phyloP scores from a whole-genome alignment of 306 rosid species.

The Casuarina glauca region DNA sequence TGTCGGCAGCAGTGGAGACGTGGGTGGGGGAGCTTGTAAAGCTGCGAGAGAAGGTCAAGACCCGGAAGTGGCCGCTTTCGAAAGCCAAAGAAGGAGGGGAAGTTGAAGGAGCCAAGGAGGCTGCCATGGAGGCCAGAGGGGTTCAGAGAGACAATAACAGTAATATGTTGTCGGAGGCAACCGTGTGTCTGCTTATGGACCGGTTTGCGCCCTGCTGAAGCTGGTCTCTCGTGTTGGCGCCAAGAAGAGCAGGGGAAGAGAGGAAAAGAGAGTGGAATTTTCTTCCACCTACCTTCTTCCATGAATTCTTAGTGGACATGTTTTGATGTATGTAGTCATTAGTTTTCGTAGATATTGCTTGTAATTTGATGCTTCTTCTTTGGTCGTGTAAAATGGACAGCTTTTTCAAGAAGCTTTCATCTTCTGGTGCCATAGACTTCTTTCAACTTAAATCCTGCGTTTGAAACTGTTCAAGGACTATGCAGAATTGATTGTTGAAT shows the following conservation, averaged over 20 bases:
- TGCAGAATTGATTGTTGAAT: too few species aligned
- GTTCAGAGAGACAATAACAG: slow-evolving; percentile 14
- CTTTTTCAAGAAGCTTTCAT: not conserved
- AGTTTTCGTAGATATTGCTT: not conserved
- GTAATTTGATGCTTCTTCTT: not conserved
- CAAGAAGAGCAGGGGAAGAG: not conserved
- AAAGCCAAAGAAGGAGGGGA: slow-evolving; percentile 41
- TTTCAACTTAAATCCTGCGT: not conserved
- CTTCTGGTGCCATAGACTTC: not conserved
- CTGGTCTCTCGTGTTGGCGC: not conserved
- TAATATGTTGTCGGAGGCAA: slow-evolving; percentile 61
- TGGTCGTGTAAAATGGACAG: not conserved
- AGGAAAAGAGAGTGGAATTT: not conserved
- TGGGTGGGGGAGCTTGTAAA: slow-evolving; percentile 74
- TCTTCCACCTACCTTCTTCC: slow-evolving; percentile 10
- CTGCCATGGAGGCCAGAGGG: slow-evolving; percentile 13
- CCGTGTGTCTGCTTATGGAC: slow-evolving; percentile 76
- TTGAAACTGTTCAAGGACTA: too few species aligned
- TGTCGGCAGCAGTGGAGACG: slow-evolving; percentile 64
- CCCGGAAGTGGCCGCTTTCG: slow-evolving; percentile 26
- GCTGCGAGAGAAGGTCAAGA: slow-evolving; percentile 49
- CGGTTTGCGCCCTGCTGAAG: slow-evolving; percentile 77
- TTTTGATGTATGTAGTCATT: not conserved
- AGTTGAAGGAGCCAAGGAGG: slow-evolving; percentile 22
- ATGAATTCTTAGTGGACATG: not conserved